These are phyloP conservation scores for Margaritispora aquatica DNA, from an alignment of 495 filamentous ascomycete species.

Conservation along the genomic window DNA sequence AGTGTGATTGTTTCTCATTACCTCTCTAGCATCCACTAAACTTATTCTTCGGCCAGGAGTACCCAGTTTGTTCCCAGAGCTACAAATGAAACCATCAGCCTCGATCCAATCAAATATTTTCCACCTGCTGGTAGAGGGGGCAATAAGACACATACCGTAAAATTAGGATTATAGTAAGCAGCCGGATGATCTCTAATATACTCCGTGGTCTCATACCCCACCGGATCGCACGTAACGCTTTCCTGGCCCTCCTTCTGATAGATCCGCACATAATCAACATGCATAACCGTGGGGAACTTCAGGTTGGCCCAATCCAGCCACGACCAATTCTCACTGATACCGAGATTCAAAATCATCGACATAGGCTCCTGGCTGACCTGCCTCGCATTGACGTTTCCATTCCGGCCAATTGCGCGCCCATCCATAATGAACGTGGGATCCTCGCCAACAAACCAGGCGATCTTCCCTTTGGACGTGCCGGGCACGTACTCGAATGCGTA, in stretches of 20 bases:
- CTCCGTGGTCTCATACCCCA: constrained; percentile 58
- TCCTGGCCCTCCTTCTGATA: constrained; percentile 54
- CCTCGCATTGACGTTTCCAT: constrained; percentile 67
- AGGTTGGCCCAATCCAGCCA: constrained; percentile 50
- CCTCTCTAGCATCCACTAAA: constrained; percentile 25
- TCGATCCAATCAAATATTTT: too few relatives aligned
- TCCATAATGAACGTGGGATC: constrained; percentile 62
- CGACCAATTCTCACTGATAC: constrained; percentile 61
- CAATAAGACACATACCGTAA: constrained; percentile 50
- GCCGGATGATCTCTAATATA: constrained; percentile 60
- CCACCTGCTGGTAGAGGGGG: too few relatives aligned
- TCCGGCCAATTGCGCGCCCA: constrained; percentile 58
- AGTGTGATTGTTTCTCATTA: too few relatives aligned
- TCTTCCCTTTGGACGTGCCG: constrained; percentile 47
- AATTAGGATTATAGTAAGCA: constrained; percentile 60
- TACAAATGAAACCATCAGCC: too few relatives aligned
- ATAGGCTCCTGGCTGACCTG: constrained; percentile 65
- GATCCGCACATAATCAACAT: constrained; percentile 69
- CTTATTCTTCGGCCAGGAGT: constrained; percentile 42
- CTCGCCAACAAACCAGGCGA: constrained; percentile 66
- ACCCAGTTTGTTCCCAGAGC: constrained; percentile 40
- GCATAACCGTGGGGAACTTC: constrained; percentile 58
- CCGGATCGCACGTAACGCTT: constrained; percentile 66
- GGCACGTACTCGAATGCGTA: constrained; percentile 70
- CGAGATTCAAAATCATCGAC: constrained; percentile 65